Percentiles rank a stretch among this genome's conserved stretches.
These are phyloP conservation scores for Vitis vinifera DNA, from an alignment of 164 flowering plant species.

Conservation along the genomic window DNA sequence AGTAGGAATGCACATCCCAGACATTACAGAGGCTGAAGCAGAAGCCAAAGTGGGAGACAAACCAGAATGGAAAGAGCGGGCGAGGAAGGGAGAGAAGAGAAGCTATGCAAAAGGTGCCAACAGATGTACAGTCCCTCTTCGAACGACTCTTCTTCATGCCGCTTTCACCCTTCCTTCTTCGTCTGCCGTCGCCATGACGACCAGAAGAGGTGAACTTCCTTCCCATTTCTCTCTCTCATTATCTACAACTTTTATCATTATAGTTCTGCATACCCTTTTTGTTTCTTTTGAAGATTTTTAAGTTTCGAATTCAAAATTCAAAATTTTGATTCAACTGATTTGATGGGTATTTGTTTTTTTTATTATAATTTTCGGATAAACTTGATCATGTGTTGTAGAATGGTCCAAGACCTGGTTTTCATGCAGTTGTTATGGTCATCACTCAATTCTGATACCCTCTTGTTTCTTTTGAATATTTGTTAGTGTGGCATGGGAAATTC, in stretches of 20 bases:
- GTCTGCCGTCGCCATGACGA: slow-evolving; percentile 94
- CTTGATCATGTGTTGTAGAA: too few relatives aligned
- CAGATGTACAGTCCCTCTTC: slow-evolving; percentile 37
- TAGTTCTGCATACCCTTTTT: too few relatives aligned
- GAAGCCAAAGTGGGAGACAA: too few relatives aligned
- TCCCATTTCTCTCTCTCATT: not conserved
- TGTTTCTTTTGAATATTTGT: not conserved
- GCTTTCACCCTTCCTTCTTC: slow-evolving; percentile 91
- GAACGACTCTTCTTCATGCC: slow-evolving; percentile 69
- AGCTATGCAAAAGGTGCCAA: slow-evolving; percentile 77
- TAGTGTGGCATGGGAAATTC: not conserved
- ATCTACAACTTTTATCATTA: not conserved
- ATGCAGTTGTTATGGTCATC: too few relatives aligned
- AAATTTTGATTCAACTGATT: too few relatives aligned
- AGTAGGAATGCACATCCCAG: too few relatives aligned
- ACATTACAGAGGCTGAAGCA: too few relatives aligned
- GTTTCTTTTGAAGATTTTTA: too few relatives aligned
- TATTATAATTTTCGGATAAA: too few relatives aligned
- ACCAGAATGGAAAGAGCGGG: not conserved
- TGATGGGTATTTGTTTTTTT: too few relatives aligned
- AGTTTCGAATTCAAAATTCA: too few relatives aligned
- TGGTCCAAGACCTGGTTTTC: too few relatives aligned
- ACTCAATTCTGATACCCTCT: not conserved
- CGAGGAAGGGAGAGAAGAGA: slow-evolving; percentile 26
- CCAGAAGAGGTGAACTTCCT: slow-evolving; percentile 59